A percentile compares a stretch with the other conserved stretches of the same genome.
These are phyloP conservation scores for Malassezia furfur DNA, from an alignment of 1,284 basidiomycete species.

Conservation along the genomic window DNA sequence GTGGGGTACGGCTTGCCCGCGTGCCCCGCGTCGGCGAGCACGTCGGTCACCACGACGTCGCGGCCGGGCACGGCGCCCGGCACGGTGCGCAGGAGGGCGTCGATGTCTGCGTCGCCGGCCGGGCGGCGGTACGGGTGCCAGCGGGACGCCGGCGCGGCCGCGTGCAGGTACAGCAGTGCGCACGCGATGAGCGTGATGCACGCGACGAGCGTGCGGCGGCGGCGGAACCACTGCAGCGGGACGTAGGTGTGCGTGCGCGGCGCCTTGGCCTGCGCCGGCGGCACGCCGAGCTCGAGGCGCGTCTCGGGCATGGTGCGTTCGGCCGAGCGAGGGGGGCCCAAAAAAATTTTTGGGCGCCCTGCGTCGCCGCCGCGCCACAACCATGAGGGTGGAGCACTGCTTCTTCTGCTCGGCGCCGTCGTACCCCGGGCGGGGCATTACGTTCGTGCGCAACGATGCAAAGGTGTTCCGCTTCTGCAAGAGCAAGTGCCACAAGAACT, in stretches of 20 bases:
- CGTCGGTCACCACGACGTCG: not conserved
- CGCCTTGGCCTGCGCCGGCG: not conserved
- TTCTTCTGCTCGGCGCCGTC: constrained; percentile 74
- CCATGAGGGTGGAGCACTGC: constrained; percentile 50
- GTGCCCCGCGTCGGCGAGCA: not conserved
- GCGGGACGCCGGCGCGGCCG: not conserved
- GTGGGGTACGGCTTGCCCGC: constrained; percentile 11
- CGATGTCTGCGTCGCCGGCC: not conserved
- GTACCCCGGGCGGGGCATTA: constrained; percentile 71
- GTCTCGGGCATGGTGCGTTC: constrained; percentile 2
- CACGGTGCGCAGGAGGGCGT: not conserved
- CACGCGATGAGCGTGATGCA: not conserved
- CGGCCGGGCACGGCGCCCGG: constrained; percentile 13
- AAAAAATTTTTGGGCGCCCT: constrained; percentile 5
- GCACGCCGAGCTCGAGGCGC: not conserved
- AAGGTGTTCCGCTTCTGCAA: constrained; percentile 46
- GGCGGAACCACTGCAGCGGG: constrained; percentile 5
- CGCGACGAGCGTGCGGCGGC: not conserved
- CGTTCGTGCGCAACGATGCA: constrained; percentile 47
- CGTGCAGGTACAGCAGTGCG: not conserved
- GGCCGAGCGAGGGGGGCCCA: constrained; percentile 5
- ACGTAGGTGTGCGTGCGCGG: not conserved
- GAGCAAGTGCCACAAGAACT: constrained; percentile 49
- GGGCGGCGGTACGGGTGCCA: not conserved
- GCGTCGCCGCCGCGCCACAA: not conserved